These are phyloP conservation scores for Gyrodon lividus DNA, from an alignment of 768 basidiomycete species.

Conservation along the genomic window DNA sequence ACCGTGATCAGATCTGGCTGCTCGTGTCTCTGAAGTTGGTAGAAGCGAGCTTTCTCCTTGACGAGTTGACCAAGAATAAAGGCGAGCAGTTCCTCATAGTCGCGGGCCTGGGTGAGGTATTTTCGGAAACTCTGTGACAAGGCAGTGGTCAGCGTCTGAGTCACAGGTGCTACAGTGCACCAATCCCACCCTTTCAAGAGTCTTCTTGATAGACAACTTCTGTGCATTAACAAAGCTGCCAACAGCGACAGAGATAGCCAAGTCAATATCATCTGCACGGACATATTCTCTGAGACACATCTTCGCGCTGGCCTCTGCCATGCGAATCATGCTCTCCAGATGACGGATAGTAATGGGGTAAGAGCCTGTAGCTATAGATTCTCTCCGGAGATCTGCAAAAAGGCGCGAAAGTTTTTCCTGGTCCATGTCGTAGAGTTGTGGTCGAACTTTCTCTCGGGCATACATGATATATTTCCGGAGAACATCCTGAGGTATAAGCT, in stretches of 20 bases:
- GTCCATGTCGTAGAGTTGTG: conserved; percentile 93
- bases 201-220: conserved; percentile 98
- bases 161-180: neutral
- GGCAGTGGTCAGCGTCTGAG: conserved; percentile 15
- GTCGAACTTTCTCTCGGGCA: conserved; percentile 87
- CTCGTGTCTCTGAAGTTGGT: conserved; percentile 73
- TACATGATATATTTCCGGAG: conserved; percentile 99
- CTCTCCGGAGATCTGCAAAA: conserved; percentile 92
- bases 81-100: conserved; percentile 92
- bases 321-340: conserved; percentile 98
- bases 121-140: conserved; percentile 84
- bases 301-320: conserved; percentile 98
- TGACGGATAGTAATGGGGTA: conserved; percentile 98
- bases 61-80: conserved; percentile 93
- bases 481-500: conserved; percentile 97
- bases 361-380: conserved; percentile 96
- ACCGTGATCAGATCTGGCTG: conserved; percentile 78
- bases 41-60: conserved; percentile 87
- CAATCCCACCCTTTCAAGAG: conserved; percentile 75
- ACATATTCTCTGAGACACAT: conserved; percentile 98
- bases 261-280: conserved; percentile 91
- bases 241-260: conserved; percentile 94
- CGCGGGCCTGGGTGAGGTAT: conserved; percentile 92
- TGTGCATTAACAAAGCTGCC: conserved; percentile 95
- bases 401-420: conserved; percentile 93